A percentile compares a stretch with the other conserved stretches of the same genome.
phyloP scores from a whole-genome alignment of 2,329 filamentous ascomycete species.

The Aspergillus luchuensis region DNA sequence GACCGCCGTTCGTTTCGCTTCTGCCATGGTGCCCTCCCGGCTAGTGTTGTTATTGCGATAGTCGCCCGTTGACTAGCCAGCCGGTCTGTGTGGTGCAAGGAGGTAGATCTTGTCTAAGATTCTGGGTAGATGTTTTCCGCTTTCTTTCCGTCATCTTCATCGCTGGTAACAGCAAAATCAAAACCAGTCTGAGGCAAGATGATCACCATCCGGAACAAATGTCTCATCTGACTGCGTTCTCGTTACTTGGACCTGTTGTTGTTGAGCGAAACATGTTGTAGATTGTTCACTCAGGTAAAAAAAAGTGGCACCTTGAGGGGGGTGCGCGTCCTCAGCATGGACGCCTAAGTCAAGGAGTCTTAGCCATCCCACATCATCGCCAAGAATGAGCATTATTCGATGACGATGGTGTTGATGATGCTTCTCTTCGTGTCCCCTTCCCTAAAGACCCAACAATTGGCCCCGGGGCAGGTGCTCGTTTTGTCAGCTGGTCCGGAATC shows the following conservation, averaged over 20 bases:
- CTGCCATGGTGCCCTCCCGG: neutral
- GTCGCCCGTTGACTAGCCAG: neutral
- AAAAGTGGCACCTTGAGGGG: too few relatives aligned
- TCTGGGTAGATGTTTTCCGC: too few relatives aligned
- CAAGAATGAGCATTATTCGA: neutral
- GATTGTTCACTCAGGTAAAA: too few relatives aligned
- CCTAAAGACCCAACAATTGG: neutral
- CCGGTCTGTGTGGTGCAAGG: neutral
- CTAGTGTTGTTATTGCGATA: neutral
- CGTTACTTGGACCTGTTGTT: too few relatives aligned
- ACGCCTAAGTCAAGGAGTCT: neutral
- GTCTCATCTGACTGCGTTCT: too few relatives aligned
- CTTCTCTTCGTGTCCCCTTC: neutral
- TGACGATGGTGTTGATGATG: neutral
- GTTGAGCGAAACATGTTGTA: too few relatives aligned
- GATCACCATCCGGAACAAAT: too few relatives aligned
- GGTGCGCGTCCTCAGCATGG: neutral
- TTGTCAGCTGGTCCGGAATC: conserved; percentile 1
- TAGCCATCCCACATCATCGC: neutral
- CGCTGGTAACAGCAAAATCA: too few relatives aligned
- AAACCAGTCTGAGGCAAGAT: too few relatives aligned
- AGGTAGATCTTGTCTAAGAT: neutral
- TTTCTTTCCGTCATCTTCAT: too few relatives aligned
- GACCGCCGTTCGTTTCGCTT: neutral
- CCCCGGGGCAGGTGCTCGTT: neutral